Evolutionary conservation across 2,329 filamentous ascomycete species (phyloP), one percentile per base, ranked within the genome.

Genomic region (Monosporascus ibericus): DNA sequence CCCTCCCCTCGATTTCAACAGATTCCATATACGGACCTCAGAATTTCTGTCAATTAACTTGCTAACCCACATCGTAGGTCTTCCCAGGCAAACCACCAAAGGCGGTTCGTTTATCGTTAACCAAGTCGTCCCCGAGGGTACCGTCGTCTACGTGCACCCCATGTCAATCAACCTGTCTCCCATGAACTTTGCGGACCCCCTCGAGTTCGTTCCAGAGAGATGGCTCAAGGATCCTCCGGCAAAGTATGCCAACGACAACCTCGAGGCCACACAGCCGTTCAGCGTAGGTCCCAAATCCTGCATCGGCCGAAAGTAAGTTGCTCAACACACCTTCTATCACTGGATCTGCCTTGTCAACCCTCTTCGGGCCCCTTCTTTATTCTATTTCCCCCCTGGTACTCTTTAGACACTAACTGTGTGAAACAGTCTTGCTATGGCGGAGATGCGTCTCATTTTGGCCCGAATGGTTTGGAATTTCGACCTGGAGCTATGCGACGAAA

Each of bases 151-250:
- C 14, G 34, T 55, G 17, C 48, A 51, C 27, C 52, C 53, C 9
- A 55, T 47, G 44, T 52, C 54, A 0, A 44, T 52, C 5, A n/a
- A 18, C n/a, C 25, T 47, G 20, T 54, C 53, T 3, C 40, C 46
- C 6, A 18, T 5, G 11, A 58, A 58, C 40, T 60, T 55, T 20
- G 50, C 52, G 20, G 37, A 44, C 6, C 51, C 58, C 7, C 36
- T 48, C 2, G 53, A 58, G 22, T 60, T 58, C 44, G n/a, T 56
- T 2, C 58, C 58, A 3, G 58, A 60, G n/a, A 48, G 58, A 1
- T 60, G 55, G 55, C 6, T 54, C 11, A 40, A 49, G 39, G 40
- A 49, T 2, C 17, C 39, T 5, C 40, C 48, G n/a, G n/a, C 37
- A 3, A 50, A 55, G n/a, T 57, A 52, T 39, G n/a, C n/a, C 6